Base-by-base conservation (phyloP, 2,329 filamentous ascomycete genomes). In the Endoconidiophora laricicola region DNA sequence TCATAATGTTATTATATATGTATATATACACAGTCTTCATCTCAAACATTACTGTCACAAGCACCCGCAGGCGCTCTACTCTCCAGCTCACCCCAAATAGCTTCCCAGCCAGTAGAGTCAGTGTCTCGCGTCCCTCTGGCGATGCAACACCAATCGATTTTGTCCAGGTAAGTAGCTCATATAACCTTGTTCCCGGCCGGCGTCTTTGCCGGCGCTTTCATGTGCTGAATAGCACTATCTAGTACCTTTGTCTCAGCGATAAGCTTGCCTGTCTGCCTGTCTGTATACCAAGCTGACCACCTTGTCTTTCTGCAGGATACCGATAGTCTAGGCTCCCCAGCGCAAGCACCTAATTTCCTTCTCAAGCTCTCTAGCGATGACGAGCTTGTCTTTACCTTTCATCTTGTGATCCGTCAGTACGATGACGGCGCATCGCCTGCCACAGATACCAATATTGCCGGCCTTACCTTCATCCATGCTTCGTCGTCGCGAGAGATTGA, bases 321-420 rank as follows among this genome's bases (percentile, higher is more conserved):
- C 33, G 49, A 46, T 46, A 56, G 14, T 57, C 39, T 33, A 22
- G 4, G 16, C 2, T 39, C 29, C 6, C 24, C 24, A 24, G 29
- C 44, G 18, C 49, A 44, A 48, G 24, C 22, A 16, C 44, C 39
- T 4, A 26, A 47, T 53, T 94, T 96, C 63, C 75, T 98, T 46
- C 71, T 96, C 52, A 91, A 93, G 61, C 70, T 98, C 43, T 77
- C 72, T 57, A 91, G 88, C 66, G 87, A 94, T 57, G 91, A 96
- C 57, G 91, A 98, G 57, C 78, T 98, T 49, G 78, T 79, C 56
- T 94, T 98, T 66, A 86, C 81, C 58, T 98, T 96, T 63, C 91
- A 84, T 38, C 95, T 96, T 62, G 74, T 91, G 56, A 72, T 94
- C 56, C 69, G 78, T 59, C 69, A 80, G 61, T 57, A 74, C 22